A percentile compares a stretch with the other conserved stretches of the same genome.
Conservation (phyloP, 768 basidiomycete species). For the Naganishia randhawae region DNA sequence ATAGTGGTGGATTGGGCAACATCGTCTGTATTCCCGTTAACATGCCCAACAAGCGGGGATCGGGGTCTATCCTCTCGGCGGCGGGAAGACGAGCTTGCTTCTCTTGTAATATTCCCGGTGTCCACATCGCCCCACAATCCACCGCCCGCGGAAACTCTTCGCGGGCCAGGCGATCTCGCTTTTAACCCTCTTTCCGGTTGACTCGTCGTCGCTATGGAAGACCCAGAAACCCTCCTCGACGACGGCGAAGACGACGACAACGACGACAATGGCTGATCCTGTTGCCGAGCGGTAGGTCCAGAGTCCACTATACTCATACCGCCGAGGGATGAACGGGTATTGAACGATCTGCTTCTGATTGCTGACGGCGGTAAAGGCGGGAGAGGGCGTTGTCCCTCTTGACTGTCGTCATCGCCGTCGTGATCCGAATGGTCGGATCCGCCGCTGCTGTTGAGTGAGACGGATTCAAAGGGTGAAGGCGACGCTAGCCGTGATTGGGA, state of each 20-base stretch:
- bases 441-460: not conserved
- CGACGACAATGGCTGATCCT: too few species aligned
- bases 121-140: slow-evolving; percentile 6
- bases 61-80: not conserved
- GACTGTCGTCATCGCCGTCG: not conserved
- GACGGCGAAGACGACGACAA: too few species aligned
- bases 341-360: slow-evolving; percentile 3
- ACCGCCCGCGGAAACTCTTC: not conserved
- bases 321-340: not conserved
- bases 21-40: not conserved
- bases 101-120: not conserved
- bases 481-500: not conserved
- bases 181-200: not conserved
- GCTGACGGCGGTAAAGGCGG: not conserved
- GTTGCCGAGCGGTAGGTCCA: not conserved
- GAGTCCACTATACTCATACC: not conserved
- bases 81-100: not conserved
- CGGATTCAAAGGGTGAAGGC: not conserved
- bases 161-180: not conserved
- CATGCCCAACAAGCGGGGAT: not conserved
- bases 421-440: not conserved
- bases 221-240: slow-evolving; percentile 9
- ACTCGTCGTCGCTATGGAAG: not conserved
- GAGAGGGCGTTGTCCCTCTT: not conserved
- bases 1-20: not conserved